These are phyloP conservation scores for Neonectria sp. DNA, from an alignment of 2,329 filamentous ascomycete species.

Conservation along the genomic window DNA sequence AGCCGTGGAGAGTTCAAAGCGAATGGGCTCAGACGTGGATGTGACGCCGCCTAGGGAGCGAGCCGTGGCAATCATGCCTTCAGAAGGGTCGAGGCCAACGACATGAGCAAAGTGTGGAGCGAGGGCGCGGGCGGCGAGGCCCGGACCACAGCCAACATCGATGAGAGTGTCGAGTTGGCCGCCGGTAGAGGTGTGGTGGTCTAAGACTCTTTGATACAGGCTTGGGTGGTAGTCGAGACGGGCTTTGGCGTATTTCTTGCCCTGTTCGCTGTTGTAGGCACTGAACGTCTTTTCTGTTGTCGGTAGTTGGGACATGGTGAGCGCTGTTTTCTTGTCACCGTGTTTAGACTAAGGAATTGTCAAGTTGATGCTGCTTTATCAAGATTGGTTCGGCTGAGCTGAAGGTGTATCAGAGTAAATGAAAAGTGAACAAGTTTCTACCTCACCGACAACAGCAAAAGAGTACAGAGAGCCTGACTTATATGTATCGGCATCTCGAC, in stretches of 20 bases:
- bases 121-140: conserved; percentile 62
- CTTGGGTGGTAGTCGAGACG: conserved; percentile 60
- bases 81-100: conserved; percentile 66
- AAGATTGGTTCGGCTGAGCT: too few relatives aligned
- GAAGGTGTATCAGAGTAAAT: not conserved
- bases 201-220: conserved; percentile 64
- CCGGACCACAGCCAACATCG: conserved; percentile 72
- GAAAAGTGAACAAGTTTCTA: not conserved
- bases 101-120: conserved; percentile 61
- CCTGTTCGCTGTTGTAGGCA: conserved; percentile 59
- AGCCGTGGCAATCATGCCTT: conserved; percentile 68
- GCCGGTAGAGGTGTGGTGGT: conserved; percentile 62
- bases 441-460: not conserved
- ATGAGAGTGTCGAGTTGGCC: conserved; percentile 60
- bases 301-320: not conserved
- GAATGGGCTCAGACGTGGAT: conserved; percentile 50
- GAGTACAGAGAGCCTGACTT: not conserved
- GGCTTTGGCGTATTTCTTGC: conserved; percentile 58
- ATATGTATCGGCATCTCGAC: not conserved
- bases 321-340: not conserved
- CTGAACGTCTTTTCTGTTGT: conserved; percentile 58
- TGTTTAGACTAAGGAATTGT: not conserved
- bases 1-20: conserved; percentile 56
- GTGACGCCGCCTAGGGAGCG: conserved; percentile 52
- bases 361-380: not conserved